Conservation (phyloP, 1,139 yeast species). For the Zygotorulaspora mrakii region DNA sequence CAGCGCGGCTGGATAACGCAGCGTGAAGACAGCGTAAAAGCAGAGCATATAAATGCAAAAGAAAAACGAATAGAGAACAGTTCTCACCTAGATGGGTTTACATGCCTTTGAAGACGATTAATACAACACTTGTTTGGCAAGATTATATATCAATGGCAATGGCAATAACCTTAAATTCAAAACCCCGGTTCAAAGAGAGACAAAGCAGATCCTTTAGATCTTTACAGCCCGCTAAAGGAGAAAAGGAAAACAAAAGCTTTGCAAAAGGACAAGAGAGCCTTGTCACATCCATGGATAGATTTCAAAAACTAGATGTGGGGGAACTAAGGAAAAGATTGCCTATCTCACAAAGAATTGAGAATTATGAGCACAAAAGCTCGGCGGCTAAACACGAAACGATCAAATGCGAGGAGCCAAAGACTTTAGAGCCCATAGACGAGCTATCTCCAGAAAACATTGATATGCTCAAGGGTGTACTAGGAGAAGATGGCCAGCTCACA, state of each 20-base stretch:
- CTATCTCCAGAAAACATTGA: conserved; percentile 8
- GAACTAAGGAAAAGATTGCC: background rate
- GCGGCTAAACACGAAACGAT: conserved; percentile 11
- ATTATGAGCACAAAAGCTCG: conserved; percentile 3
- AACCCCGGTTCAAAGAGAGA: conserved; percentile 11
- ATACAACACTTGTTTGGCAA: background rate
- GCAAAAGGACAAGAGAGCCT: background rate
- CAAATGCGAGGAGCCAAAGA: background rate
- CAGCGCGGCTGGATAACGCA: background rate
- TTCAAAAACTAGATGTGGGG: background rate
- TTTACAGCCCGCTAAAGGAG: conserved; percentile 7
- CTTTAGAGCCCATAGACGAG: conserved; percentile 14
- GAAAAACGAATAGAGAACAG: too few relatives aligned
- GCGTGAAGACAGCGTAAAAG: background rate
- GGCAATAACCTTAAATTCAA: conserved; percentile 10
- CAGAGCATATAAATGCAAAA: background rate
- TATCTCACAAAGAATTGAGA: background rate
- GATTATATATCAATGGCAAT: conserved; percentile 8
- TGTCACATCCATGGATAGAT: background rate
- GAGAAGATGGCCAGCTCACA: conserved; percentile 7
- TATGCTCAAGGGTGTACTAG: conserved; percentile 3
- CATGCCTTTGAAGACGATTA: background rate
- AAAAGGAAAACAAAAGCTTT: background rate
- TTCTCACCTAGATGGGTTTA: too few relatives aligned
- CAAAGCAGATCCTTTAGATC: conserved; percentile 11